phyloP scores from a whole-genome alignment of 768 basidiomycete species.

The Russula brevipes region DNA sequence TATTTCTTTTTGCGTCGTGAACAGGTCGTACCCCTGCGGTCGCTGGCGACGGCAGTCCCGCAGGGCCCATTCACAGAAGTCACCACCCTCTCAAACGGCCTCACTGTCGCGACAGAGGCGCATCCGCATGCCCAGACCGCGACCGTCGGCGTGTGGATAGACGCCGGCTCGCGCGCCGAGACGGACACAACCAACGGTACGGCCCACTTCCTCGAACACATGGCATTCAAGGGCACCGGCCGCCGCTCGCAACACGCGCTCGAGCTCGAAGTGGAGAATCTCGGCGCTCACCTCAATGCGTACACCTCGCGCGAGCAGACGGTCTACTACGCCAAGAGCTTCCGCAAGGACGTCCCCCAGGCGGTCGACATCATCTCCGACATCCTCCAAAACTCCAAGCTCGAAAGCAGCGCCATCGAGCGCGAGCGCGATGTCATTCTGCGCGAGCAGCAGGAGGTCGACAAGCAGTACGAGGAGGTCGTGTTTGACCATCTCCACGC shows the following conservation, averaged over 20 bases:
- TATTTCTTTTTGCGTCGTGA: not conserved
- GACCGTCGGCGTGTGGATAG: constrained; percentile 99
- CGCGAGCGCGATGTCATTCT: constrained; percentile 95
- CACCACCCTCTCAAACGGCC: constrained; percentile 88
- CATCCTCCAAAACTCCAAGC: constrained; percentile 94
- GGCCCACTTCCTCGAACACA: constrained; percentile 98
- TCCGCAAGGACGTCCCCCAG: constrained; percentile 87
- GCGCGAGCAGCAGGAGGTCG: constrained; percentile 97
- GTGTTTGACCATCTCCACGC: constrained; percentile 98
- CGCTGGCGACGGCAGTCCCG: constrained; percentile 67
- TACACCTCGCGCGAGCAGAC: constrained; percentile 99
- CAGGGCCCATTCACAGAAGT: constrained; percentile 79
- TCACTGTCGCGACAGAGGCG: constrained; percentile 90
- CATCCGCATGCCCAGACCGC: constrained; percentile 91
- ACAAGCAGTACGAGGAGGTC: constrained; percentile 97
- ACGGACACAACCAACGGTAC: constrained; percentile 92
- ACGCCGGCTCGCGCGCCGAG: constrained; percentile 96
- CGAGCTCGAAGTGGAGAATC: constrained; percentile 96
- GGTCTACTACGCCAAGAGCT: constrained; percentile 98
- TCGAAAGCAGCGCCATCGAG: constrained; percentile 83
- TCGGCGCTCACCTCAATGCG: constrained; percentile 95
- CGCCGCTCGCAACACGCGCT: constrained; percentile 83
- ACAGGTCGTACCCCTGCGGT: constrained; percentile 56
- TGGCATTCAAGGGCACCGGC: constrained; percentile 96
- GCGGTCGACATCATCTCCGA: constrained; percentile 97